phyloP scores from a whole-genome alignment of 441 rosid genomes.

The Erodium chrysanthum region DNA sequence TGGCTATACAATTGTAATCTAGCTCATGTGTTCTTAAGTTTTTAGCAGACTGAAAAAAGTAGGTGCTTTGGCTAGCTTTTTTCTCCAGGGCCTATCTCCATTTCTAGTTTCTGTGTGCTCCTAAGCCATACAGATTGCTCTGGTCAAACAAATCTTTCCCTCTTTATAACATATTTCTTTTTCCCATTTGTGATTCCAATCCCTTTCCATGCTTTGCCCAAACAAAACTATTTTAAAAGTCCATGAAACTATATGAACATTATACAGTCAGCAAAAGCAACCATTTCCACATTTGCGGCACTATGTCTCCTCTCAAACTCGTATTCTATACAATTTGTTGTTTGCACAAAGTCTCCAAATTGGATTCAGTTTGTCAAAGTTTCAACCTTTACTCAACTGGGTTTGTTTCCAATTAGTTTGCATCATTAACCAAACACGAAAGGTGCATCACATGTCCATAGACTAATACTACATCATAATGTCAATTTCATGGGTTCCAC shows the following conservation, averaged over 20 bases:
- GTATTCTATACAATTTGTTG: background rate
- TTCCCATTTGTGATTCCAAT: slow-evolving; percentile 23
- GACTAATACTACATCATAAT: slow-evolving; percentile 10
- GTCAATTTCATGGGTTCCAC: slow-evolving; percentile 20
- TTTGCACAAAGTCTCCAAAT: background rate
- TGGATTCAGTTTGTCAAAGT: slow-evolving; percentile 16
- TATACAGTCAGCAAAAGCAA: slow-evolving; percentile 24
- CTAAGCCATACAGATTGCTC: slow-evolving; percentile 13
- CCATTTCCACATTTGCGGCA: slow-evolving; percentile 29
- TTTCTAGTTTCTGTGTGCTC: background rate
- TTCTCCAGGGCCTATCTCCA: background rate
- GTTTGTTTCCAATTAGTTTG: slow-evolving; percentile 9
- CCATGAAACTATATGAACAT: slow-evolving; percentile 8
- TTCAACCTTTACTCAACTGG: slow-evolving; percentile 7
- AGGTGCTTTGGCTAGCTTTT: background rate
- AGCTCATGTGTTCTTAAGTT: slow-evolving; percentile 8
- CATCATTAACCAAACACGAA: slow-evolving; percentile 1
- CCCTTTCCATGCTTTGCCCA: slow-evolving; percentile 20
- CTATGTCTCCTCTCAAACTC: slow-evolving; percentile 12
- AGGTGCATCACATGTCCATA: background rate
- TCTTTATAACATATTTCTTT: slow-evolving; percentile 16
- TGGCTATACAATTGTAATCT: background rate
- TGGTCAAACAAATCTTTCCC: slow-evolving; percentile 26
- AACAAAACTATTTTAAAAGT: slow-evolving; percentile 12
- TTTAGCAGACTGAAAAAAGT: background rate